Evolutionary conservation across 2,329 filamentous ascomycete genomes (phyloP).

Genomic region (Tothia fuscella): DNA sequence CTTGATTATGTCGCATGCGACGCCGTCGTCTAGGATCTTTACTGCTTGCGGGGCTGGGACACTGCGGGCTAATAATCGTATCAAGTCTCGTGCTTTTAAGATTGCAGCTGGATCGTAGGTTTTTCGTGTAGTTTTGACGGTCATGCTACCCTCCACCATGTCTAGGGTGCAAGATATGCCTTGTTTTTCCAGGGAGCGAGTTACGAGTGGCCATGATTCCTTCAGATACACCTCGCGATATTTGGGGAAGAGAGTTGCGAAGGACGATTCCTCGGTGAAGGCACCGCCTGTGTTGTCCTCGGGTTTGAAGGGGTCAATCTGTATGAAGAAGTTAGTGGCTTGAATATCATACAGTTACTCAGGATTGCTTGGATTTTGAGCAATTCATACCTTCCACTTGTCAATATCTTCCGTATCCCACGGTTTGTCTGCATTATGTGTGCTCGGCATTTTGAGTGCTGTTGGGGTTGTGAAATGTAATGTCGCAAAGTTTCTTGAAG

Average conservation of each 20-base stretch:
- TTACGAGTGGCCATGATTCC: conserved; percentile 86
- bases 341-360: too few species aligned
- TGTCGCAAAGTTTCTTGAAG: conserved; percentile 5
- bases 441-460: conserved; percentile 60
- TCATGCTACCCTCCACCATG: conserved; percentile 92
- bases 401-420: conserved; percentile 97
- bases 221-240: conserved; percentile 92
- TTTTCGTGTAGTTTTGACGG: conserved; percentile 84
- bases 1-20: conserved; percentile 93
- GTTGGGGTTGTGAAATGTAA: background rate
- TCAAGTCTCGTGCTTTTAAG: conserved; percentile 84
- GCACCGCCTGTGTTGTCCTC: conserved; percentile 76
- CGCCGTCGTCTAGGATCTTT: conserved; percentile 84
- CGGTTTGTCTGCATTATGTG: conserved; percentile 78
- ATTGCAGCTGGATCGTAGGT: conserved; percentile 89
- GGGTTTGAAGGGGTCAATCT: conserved; percentile 72
- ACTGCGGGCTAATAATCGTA: conserved; percentile 81
- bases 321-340: too few species aligned
- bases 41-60: conserved; percentile 88
- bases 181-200: conserved; percentile 70
- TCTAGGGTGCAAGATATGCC: conserved; percentile 89
- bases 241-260: conserved; percentile 69
- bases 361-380: background rate
- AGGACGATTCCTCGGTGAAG: conserved; percentile 72
- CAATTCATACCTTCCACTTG: conserved; percentile 67